A percentile compares a stretch with the other conserved stretches of the same genome.
Evolutionary conservation across 257 asterid species (phyloP).

Genomic region (Paraleonurus japonicus): DNA sequence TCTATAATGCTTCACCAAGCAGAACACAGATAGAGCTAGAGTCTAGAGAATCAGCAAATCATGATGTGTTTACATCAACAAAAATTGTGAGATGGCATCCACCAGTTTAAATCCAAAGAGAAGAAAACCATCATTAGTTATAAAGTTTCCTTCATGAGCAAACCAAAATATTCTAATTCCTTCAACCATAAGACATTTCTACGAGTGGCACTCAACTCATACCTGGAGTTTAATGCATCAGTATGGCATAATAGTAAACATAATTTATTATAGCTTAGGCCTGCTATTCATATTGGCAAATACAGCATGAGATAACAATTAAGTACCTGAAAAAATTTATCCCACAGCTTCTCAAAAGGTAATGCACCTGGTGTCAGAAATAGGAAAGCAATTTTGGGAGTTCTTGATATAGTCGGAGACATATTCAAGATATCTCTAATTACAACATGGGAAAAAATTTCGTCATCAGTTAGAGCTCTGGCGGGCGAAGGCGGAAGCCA

Average conservation of each 20-base stretch:
- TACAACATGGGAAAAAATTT: slow-evolving; percentile 84
- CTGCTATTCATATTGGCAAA: background rate
- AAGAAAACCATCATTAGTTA: background rate
- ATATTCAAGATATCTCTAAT: slow-evolving; percentile 72
- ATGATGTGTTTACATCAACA: background rate
- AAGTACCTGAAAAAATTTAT: slow-evolving; percentile 87
- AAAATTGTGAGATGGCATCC: background rate
- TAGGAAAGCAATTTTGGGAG: slow-evolving; percentile 87
- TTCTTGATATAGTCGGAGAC: slow-evolving; percentile 45
- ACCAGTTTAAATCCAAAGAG: background rate
- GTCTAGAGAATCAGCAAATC: background rate
- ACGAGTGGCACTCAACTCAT: slow-evolving; percentile 3
- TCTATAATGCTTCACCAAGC: background rate
- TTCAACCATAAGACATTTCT: slow-evolving; percentile 3
- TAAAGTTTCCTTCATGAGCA: background rate
- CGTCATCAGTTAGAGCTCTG: slow-evolving; percentile 82
- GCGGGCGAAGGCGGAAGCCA: slow-evolving; percentile 88
- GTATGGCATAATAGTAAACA: background rate
- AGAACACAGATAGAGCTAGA: slow-evolving; percentile 1
- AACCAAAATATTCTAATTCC: background rate
- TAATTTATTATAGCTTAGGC: background rate
- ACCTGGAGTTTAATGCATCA: background rate
- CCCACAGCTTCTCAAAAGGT: slow-evolving; percentile 98
- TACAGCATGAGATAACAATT: background rate
- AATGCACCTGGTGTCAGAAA: slow-evolving; percentile 94